Evolutionary conservation across 805 yeast species (phyloP).

Genomic region (Barnettozyma siamensis): DNA sequence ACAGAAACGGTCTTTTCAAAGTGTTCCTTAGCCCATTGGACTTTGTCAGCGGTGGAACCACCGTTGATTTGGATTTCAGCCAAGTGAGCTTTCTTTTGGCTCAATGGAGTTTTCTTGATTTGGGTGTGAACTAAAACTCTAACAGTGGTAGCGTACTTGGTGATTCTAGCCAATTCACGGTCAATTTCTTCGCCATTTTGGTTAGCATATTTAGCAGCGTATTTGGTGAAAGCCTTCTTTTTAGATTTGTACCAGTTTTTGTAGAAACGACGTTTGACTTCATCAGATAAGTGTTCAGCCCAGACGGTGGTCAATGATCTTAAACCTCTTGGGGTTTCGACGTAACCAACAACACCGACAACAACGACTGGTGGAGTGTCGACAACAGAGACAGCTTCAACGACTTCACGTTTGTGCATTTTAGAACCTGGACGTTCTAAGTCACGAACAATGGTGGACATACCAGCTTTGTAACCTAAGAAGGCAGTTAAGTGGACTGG

Average conservation of each 20-base stretch:
- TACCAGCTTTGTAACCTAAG: conserved; percentile 99
- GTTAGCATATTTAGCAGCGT: conserved; percentile 96
- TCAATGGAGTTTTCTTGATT: conserved; percentile 97
- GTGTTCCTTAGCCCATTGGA: conserved; percentile 97
- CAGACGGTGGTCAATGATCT: conserved; percentile 99
- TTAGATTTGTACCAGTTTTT: conserved; percentile 99
- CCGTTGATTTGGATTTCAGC: conserved; percentile 99
- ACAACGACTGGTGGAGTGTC: conserved; percentile 99
- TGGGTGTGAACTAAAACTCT: conserved; percentile 99
- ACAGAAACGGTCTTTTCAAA: conserved; percentile 98
- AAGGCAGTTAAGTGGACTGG: conserved; percentile 98
- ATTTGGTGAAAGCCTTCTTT: conserved; percentile 99
- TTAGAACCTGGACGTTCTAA: conserved; percentile 99
- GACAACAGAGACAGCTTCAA: conserved; percentile 98
- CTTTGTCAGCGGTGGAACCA: conserved; percentile 97
- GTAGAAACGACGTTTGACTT: conserved; percentile 99
- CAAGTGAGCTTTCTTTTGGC: conserved; percentile 99
- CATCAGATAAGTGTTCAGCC: conserved; percentile 99
- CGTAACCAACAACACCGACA: conserved; percentile 99
- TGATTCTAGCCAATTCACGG: conserved; percentile 96
- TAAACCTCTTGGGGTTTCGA: conserved; percentile 99
- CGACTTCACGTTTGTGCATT: conserved; percentile 99
- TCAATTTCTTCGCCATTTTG: conserved; percentile 81
- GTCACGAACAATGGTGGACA: conserved; percentile 99
- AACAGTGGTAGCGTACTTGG: conserved; percentile 96